These are phyloP conservation scores for Candida albicans DNA, from an alignment of 1,139 yeast genomes.

Conservation along the genomic window DNA sequence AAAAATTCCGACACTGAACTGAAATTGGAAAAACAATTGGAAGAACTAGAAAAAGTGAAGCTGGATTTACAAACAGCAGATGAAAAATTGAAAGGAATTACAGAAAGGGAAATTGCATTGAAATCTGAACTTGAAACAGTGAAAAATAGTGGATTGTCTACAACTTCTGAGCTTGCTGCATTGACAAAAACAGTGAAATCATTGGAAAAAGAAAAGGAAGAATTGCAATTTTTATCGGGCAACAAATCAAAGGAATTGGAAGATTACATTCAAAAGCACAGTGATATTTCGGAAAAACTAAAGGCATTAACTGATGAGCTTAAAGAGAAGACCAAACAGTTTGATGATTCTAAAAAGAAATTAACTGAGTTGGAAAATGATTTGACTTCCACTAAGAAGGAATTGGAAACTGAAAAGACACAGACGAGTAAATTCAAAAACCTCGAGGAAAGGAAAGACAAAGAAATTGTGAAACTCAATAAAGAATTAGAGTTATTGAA, in stretches of 20 bases:
- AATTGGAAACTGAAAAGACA: slow-evolving; percentile 6
- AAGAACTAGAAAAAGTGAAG: slow-evolving; percentile 1
- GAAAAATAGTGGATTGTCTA: neutral
- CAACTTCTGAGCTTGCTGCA: slow-evolving; percentile 4
- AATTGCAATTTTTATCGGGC: slow-evolving; percentile 8
- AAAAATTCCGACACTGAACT: neutral
- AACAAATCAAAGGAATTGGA: slow-evolving; percentile 2
- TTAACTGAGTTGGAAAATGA: neutral
- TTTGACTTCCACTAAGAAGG: slow-evolving; percentile 6
- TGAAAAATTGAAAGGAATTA: slow-evolving; percentile 1
- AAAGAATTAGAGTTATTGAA: slow-evolving; percentile 13
- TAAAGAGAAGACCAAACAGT: slow-evolving; percentile 1
- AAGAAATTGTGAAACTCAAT: slow-evolving; percentile 21
- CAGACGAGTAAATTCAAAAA: slow-evolving; percentile 4
- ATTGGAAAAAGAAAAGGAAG: slow-evolving; percentile 8
- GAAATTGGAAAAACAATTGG: neutral
- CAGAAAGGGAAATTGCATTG: slow-evolving; percentile 6
- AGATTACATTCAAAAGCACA: neutral
- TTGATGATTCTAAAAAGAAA: neutral
- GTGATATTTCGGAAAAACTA: slow-evolving; percentile 2
- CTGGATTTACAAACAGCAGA: neutral
- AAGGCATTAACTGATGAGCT: slow-evolving; percentile 9
- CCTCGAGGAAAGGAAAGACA: slow-evolving; percentile 4
- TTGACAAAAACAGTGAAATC: slow-evolving; percentile 17
- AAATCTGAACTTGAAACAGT: slow-evolving; percentile 6